Conservation (phyloP, 2,329 filamentous ascomycete genomes). For the Talaromyces piceae region DNA sequence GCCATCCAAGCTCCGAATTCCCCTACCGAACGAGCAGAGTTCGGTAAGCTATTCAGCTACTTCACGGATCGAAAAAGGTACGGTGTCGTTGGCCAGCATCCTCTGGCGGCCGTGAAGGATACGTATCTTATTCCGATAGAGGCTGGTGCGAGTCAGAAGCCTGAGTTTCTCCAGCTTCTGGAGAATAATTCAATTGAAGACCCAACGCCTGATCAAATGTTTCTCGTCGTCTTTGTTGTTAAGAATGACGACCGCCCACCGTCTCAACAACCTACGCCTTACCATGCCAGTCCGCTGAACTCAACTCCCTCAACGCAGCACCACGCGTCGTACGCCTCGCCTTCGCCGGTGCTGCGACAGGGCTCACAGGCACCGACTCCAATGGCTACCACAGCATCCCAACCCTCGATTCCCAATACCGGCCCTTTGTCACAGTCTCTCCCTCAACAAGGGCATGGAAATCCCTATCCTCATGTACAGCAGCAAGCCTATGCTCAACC, state of each 20-base stretch:
- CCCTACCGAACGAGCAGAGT: conserved; percentile 51
- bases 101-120: conserved; percentile 69
- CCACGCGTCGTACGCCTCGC: conserved; percentile 19
- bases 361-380: conserved; percentile 5
- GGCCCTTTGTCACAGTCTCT: conserved; percentile 5
- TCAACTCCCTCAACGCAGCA: conserved; percentile 20
- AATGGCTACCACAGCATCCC: not conserved
- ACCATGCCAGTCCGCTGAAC: conserved; percentile 30
- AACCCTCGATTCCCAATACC: not conserved
- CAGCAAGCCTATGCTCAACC: conserved; percentile 13
- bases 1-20: conserved; percentile 59
- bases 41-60: conserved; percentile 76
- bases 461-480: conserved; percentile 2
- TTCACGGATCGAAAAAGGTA: conserved; percentile 76
- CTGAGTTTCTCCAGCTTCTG: conserved; percentile 84
- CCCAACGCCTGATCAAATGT: conserved; percentile 63
- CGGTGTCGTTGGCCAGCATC: conserved; percentile 75
- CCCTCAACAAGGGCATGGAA: conserved; percentile 5
- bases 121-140: conserved; percentile 86
- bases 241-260: conserved; percentile 47
- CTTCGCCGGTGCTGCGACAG: conserved; percentile 15
- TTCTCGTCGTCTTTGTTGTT: conserved; percentile 80
- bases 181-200: conserved; percentile 73
- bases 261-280: conserved; percentile 34
- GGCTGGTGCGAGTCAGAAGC: conserved; percentile 58